Conservation (phyloP, 78 protist genomes). For the Tieghemostelium lacteum region DNA sequence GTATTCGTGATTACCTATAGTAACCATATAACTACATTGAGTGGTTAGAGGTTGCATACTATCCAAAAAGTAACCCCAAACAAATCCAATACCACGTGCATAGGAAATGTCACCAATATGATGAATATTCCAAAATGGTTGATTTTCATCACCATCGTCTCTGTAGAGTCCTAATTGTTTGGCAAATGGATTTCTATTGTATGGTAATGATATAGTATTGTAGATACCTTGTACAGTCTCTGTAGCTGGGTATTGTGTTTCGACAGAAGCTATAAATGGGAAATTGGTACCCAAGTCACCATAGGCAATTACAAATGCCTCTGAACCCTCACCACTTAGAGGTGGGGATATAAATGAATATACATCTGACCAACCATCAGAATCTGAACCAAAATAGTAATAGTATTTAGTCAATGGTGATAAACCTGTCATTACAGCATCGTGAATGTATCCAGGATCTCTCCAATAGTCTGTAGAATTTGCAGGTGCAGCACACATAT, state of each 20-base stretch:
- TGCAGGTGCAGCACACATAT: slow-evolving; percentile 75
- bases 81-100: slow-evolving; percentile 72
- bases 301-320: slow-evolving; percentile 63
- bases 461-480: slow-evolving; percentile 34
- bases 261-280: slow-evolving; percentile 44
- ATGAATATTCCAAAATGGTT: slow-evolving; percentile 56
- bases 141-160: neutral
- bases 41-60: slow-evolving; percentile 39
- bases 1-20: slow-evolving; percentile 82
- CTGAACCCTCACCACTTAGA: neutral
- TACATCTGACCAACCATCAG: slow-evolving; percentile 8
- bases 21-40: slow-evolving; percentile 43
- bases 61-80: slow-evolving; percentile 78
- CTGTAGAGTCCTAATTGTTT: slow-evolving; percentile 6
- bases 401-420: slow-evolving; percentile 25
- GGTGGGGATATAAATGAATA: slow-evolving; percentile 19
- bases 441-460: slow-evolving; percentile 75
- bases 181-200: slow-evolving; percentile 3
- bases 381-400: slow-evolving; percentile 58
- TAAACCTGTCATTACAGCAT: slow-evolving; percentile 39
- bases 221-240: slow-evolving; percentile 6
- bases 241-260: slow-evolving; percentile 41
- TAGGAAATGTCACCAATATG: slow-evolving; percentile 85
- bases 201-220: slow-evolving; percentile 10
- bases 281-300: slow-evolving; percentile 55